phyloP scores from a whole-genome alignment of 2,329 filamentous ascomycete genomes.

The Leptodontidium sp. region DNA sequence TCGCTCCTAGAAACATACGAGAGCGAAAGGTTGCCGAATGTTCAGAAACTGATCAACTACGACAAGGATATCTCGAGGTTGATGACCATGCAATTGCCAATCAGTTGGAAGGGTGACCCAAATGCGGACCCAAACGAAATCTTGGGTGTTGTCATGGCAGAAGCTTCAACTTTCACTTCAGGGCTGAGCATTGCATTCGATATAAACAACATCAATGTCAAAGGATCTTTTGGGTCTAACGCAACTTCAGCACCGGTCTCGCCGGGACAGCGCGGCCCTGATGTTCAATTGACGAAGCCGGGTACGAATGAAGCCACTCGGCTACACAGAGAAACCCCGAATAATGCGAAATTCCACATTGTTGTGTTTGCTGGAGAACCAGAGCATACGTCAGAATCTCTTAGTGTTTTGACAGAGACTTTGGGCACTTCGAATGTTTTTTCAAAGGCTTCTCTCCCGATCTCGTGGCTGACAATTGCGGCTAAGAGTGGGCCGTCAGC shows the following conservation, averaged over 20 bases:
- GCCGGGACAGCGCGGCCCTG: constrained; percentile 55
- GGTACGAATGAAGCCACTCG: constrained; percentile 54
- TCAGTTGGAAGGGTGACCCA: constrained; percentile 52
- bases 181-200: constrained; percentile 66
- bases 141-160: constrained; percentile 63
- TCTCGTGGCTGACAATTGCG: constrained; percentile 57
- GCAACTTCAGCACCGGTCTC: constrained; percentile 37
- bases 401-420: constrained; percentile 35
- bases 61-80: constrained; percentile 51
- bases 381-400: constrained; percentile 33
- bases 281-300: constrained; percentile 55
- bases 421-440: constrained; percentile 38
- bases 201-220: constrained; percentile 55
- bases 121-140: constrained; percentile 53
- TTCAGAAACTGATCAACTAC: constrained; percentile 51
- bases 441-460: constrained; percentile 51
- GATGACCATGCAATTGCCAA: constrained; percentile 52
- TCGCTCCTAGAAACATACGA: constrained; percentile 62
- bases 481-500: constrained; percentile 53
- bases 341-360: constrained; percentile 53
- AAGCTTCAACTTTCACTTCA: constrained; percentile 68
- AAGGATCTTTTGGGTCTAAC: constrained; percentile 38
- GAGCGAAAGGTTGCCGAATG: constrained; percentile 55
- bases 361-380: constrained; percentile 52
- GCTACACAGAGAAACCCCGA: constrained; percentile 55